Evolutionary conservation across 257 asterid species (phyloP), one percentile per base, ranked within the genome.

Genomic region (Echium plantagineum): DNA sequence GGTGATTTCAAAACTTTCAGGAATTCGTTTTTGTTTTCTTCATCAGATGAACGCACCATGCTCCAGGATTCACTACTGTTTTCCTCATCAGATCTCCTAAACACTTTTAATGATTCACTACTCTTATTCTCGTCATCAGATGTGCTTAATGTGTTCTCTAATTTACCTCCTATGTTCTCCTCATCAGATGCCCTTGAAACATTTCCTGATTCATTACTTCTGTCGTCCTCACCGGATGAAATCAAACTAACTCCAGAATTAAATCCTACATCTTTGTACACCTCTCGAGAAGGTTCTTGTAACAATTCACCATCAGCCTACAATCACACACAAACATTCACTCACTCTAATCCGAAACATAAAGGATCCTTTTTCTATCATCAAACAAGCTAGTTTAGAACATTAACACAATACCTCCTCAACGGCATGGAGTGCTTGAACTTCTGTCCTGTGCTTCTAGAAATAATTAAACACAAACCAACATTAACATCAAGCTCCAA

Each of bases 391-490:
- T 42, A 42, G 17, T 42, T 10, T 42, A 10, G 17, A 42, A 42
- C 49, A 12, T 20, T 10, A n/a, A n/a, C 21, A 3, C 38, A 21
- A 68, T 74, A 91, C 96, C 96, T 82, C 86, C 72, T 82, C 81
- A 38, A 85, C 56, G 67, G 93, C 83, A 68, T 65, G 70, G 49
- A 83, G 78, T 28, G 73, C 63, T 42, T 79, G 94, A 63, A 80
- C 80, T 63, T 88, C 94, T 32, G 75, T 69, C 65, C 88, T 78
- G 73, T 75, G 85, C 71, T 85, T 88, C 98, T 91, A 88, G 64
- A 72, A 64, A 80, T 5, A 22, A 22, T 1, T 59, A 31, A 35
- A 22, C 9, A 12, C 13, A 31, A 55, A 35, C 30, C 54, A 18
- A 54, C 46, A 52, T 56, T 21, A 10, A 56, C 24, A 16, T 21